Evolutionary conservation across 176 grass and related monocot genomes (phyloP), one percentile per base, ranked within the genome.

Genomic region (Eragrostis nindensis): DNA sequence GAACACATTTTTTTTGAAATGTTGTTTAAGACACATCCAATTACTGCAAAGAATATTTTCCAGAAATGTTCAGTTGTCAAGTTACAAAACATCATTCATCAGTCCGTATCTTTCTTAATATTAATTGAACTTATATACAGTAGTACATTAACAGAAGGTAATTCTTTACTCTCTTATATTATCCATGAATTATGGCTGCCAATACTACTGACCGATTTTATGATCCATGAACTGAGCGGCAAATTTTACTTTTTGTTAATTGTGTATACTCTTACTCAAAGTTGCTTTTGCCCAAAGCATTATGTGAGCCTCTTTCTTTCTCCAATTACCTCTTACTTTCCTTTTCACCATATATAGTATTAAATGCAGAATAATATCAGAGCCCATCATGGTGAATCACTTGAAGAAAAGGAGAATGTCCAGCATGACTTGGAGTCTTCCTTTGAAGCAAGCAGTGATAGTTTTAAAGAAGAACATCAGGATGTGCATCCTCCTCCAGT

Each of bases 341-440:
- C n/a, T 80, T 74, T 91, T 96, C 72, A 90, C 76, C 69, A 82
- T 50, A 67, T 84, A 74, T 83, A 80, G 22, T 83, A 66, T 83
- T 89, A 89, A 82, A 86, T 99, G 89, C 93, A 99, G 97, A 99
- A 84, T 77, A 90, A 86, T 80, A 90, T 71, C 70, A 99, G 89
- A 90, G 83, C 87, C 66, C 86, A 87, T 64, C 93, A 80, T 85
- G 86, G 70, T 57, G 88, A 93, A 87, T 80, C 74, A 53, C 50
- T 89, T 62, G 86, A 83, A 90, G 83, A 82, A 22, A 82, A 88
- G 85, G 78, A 89, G 46, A 81, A 66, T 50, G 66, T 84, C 19
- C 89, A 87, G 64, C 62, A 73, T 80, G 87, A 76, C 43, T 44
- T 68, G 52, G 70, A 29, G 79, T 80, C 78, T 82, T 62, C 77